A percentile compares a stretch with the other conserved stretches of the same genome.
Conservation (phyloP, 129 eudicot species). For the Artemisia annua region DNA sequence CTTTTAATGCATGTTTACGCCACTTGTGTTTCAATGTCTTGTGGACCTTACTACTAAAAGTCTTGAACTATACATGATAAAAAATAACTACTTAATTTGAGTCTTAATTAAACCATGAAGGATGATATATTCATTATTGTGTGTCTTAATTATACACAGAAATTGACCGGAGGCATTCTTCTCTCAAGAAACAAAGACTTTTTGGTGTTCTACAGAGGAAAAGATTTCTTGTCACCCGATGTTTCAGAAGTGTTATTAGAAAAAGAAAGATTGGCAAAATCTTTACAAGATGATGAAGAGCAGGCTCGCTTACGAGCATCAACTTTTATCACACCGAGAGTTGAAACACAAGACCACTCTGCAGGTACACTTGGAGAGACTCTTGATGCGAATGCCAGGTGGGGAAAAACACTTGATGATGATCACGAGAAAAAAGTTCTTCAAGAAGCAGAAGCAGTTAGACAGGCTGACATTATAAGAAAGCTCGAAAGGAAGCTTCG, state of each 20-base stretch:
- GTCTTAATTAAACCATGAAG: background rate
- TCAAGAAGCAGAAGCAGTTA: slow-evolving; percentile 66
- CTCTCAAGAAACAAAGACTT: slow-evolving; percentile 94
- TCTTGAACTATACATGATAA: no score
- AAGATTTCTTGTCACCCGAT: slow-evolving; percentile 76
- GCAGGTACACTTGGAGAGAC: slow-evolving; percentile 85
- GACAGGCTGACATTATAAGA: slow-evolving; percentile 75
- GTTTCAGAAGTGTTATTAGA: slow-evolving; percentile 76
- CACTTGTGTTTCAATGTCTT: background rate
- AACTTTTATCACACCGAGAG: slow-evolving; percentile 41
- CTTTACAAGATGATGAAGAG: slow-evolving; percentile 91
- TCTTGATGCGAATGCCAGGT: slow-evolving; percentile 76
- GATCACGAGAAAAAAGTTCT: slow-evolving; percentile 55
- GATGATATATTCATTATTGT: background rate
- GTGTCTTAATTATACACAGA: slow-evolving; percentile 49
- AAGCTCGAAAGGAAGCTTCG: slow-evolving; percentile 88
- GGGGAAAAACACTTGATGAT: slow-evolving; percentile 71
- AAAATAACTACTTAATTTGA: no score
- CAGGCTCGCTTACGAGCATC: slow-evolving; percentile 77
- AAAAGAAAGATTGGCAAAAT: slow-evolving; percentile 70
- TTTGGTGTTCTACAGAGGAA: slow-evolving; percentile 89
- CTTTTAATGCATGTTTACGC: background rate
- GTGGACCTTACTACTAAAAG: background rate
- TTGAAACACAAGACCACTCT: slow-evolving; percentile 36
- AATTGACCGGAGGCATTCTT: slow-evolving; percentile 85